phyloP scores from a whole-genome alignment of 306 rosid species.

The Biancaea sappan region DNA sequence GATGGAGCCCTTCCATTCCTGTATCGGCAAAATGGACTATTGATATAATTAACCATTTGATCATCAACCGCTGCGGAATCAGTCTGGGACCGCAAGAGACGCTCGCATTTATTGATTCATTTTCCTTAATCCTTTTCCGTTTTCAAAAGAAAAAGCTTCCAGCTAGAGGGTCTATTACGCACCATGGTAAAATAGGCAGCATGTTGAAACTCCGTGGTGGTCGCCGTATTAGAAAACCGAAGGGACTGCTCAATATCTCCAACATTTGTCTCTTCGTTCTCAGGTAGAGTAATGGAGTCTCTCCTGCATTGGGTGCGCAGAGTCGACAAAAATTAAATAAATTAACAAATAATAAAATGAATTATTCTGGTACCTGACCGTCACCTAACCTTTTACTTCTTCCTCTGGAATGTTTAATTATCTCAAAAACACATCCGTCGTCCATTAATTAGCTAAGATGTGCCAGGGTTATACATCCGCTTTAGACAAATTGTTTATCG shows the following conservation, averaged over 20 bases:
- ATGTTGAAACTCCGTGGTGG: slow-evolving; percentile 54
- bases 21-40: not conserved
- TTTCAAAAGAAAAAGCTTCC: not conserved
- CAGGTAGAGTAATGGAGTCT: slow-evolving; percentile 69
- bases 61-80: not conserved
- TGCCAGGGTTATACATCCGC: not conserved
- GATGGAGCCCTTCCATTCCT: not conserved
- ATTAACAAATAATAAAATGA: too few species aligned
- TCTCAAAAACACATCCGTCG: not conserved
- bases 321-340: slow-evolving; percentile 3
- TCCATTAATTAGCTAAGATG: not conserved
- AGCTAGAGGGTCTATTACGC: slow-evolving; percentile 7
- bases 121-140: not conserved
- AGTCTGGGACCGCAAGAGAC: not conserved
- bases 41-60: not conserved
- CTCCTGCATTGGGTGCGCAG: slow-evolving; percentile 45
- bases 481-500: not conserved
- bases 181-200: slow-evolving; percentile 71
- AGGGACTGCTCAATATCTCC: slow-evolving; percentile 57
- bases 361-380: not conserved
- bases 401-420: not conserved
- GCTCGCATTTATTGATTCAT: not conserved
- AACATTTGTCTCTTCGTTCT: slow-evolving; percentile 43
- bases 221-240: slow-evolving; percentile 40
- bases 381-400: not conserved